These are phyloP conservation scores for Rubia yunnanensis DNA, from an alignment of 257 asterid species.

Conservation along the genomic window DNA sequence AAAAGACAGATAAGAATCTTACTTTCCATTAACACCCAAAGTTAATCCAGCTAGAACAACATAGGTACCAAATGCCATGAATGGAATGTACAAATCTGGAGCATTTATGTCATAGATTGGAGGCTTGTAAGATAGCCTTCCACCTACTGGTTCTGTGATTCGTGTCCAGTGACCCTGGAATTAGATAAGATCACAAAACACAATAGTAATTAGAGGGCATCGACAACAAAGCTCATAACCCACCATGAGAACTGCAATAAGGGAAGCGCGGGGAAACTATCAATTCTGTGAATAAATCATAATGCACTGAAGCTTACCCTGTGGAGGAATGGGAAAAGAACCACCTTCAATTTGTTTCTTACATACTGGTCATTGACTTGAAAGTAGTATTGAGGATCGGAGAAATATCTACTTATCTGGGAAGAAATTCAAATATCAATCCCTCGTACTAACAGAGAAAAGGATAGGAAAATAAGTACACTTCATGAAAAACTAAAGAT, in stretches of 20 bases:
- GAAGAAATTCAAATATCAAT: neutral
- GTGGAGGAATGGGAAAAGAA: slow-evolving; percentile 25
- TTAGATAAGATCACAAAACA: neutral
- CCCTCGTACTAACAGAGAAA: neutral
- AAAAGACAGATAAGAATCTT: slow-evolving; percentile 4
- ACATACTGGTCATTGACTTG: slow-evolving; percentile 28
- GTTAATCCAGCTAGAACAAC: slow-evolving; percentile 33
- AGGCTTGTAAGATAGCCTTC: slow-evolving; percentile 30
- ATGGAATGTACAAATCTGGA: slow-evolving; percentile 29
- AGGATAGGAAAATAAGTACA: too few relatives aligned
- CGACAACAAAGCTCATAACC: neutral
- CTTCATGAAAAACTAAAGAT: too few relatives aligned
- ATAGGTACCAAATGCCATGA: slow-evolving; percentile 39
- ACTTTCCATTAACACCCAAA: slow-evolving; percentile 37
- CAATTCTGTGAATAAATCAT: neutral
- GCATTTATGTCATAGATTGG: slow-evolving; percentile 28
- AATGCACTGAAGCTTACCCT: slow-evolving; percentile 14
- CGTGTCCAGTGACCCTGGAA: slow-evolving; percentile 27
- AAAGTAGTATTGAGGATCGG: slow-evolving; percentile 29
- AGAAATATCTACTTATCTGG: slow-evolving; percentile 24
- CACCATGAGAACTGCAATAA: neutral
- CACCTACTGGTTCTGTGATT: slow-evolving; percentile 27
- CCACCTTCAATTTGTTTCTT: too few relatives aligned
- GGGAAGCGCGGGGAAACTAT: neutral
- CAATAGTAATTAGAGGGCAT: neutral